Evolutionary conservation across 805 yeast species (phyloP).

Genomic region (Candida sakaeoensis): DNA sequence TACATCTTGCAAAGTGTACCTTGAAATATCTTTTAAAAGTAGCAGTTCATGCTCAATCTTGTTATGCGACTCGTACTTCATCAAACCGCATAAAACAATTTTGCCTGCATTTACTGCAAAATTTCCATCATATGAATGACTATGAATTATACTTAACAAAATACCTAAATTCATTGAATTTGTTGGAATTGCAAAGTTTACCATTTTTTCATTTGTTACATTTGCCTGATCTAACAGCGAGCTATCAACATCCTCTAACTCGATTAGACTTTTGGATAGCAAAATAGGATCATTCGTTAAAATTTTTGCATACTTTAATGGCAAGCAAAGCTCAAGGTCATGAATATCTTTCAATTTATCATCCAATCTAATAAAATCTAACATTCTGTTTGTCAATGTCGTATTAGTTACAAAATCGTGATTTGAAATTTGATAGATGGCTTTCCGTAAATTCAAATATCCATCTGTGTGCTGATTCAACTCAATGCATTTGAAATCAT

Average conservation of each 20-base stretch:
- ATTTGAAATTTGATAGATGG: slow-evolving; percentile 10
- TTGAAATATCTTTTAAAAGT: slow-evolving; percentile 6
- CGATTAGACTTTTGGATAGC: slow-evolving; percentile 5
- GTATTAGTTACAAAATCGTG: slow-evolving; percentile 7
- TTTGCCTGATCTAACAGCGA: neutral
- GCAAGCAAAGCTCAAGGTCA: slow-evolving; percentile 5
- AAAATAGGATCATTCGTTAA: slow-evolving; percentile 4
- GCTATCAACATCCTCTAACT: slow-evolving; percentile 4
- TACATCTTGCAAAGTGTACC: slow-evolving; percentile 11
- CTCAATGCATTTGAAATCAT: slow-evolving; percentile 32
- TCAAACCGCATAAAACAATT: slow-evolving; percentile 4
- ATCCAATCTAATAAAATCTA: neutral
- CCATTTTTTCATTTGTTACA: neutral
- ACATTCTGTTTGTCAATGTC: slow-evolving; percentile 3
- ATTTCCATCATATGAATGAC: neutral
- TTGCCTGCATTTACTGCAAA: slow-evolving; percentile 2
- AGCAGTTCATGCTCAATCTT: neutral
- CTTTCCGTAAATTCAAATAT: slow-evolving; percentile 10
- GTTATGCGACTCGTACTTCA: neutral
- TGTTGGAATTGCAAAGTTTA: slow-evolving; percentile 5
- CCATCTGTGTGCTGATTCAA: slow-evolving; percentile 10
- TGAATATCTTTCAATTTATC: slow-evolving; percentile 1
- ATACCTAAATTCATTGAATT: slow-evolving; percentile 6
- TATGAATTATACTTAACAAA: slow-evolving; percentile 1
- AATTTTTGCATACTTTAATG: slow-evolving; percentile 1